Base-by-base conservation (phyloP, 1,284 basidiomycete species). In the Cutaneotrichosporon sp. region DNA sequence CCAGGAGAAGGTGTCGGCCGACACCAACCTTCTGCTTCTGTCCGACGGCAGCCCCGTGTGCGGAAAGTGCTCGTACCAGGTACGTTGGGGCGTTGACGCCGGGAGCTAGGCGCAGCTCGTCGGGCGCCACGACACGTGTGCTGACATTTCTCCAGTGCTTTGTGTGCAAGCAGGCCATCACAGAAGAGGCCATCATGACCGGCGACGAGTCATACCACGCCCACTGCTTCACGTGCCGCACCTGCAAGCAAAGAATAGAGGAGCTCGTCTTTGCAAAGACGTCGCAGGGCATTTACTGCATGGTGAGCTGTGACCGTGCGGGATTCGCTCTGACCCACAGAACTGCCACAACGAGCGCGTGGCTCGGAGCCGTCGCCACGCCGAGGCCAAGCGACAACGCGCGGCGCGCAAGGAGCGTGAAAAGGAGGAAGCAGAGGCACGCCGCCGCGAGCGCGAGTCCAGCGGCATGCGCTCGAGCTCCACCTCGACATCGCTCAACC, bases 231-330 rank as follows among this genome's bases (percentile, higher is more conserved):
- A 95, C 94, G 69, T 99, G 95, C 82, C 90, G 93, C 70, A 90
- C 94, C 42, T 99, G 95, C 82, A 87, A 88, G 75, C 89, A 90
- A 74, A 86, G 92, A 62, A 99, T 99, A 71, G 95, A 98, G 79
- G 95, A 99, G 77, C 87, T 99, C 56, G 92, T 98, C 60, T 99
- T 98, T 72, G 97, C 95, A 59, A 99, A 98, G 83, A 99, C 97
- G 1, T 92, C 88, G 66, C 92, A 97, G 73, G 95, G 97, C 54
- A 98, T 99, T 67, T 99, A 99, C 79, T 99, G 95, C 78, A 97
- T 98, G 95, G 87, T 79, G 51, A 42, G 43, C 49, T 9, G 54
- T 22, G 34, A n/a, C 33, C 36, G 25, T 20, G 29, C 16, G 56
- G 4, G 7, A 22, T 43, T 31, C 16, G 36, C 49, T n/a, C 61